Conservation (phyloP, 176 grass and related monocot species). For the Musa itinerans region DNA sequence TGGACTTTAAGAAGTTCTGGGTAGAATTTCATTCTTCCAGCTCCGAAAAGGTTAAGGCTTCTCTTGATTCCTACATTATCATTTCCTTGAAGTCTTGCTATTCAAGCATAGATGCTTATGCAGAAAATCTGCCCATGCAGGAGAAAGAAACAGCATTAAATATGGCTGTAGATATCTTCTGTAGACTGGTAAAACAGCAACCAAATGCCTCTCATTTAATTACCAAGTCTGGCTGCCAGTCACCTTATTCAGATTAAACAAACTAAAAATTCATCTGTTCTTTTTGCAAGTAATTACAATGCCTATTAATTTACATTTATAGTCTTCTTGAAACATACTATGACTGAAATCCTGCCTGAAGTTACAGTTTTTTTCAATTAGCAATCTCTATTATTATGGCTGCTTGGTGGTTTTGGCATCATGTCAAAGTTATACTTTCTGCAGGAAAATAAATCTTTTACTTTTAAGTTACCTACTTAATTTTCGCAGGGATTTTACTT, state of each 20-base stretch:
- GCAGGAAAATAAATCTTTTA: background rate
- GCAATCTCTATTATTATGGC: background rate
- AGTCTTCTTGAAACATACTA: too few species aligned
- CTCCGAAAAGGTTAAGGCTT: conserved; percentile 69
- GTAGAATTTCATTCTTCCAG: conserved; percentile 97
- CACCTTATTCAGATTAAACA: background rate
- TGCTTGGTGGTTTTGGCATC: background rate
- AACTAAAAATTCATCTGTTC: background rate
- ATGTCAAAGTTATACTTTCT: background rate
- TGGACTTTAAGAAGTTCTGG: conserved; percentile 91
- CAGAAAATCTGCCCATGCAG: conserved; percentile 38
- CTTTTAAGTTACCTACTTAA: background rate
- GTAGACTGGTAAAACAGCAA: conserved; percentile 96
- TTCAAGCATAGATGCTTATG: conserved; percentile 14
- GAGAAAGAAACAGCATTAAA: conserved; percentile 98
- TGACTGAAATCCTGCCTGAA: background rate
- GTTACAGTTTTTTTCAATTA: background rate
- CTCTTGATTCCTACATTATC: conserved; percentile 16
- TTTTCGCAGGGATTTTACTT: background rate
- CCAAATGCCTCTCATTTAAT: conserved; percentile 87
- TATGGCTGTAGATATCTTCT: conserved; percentile 89
- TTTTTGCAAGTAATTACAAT: background rate
- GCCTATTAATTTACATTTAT: too few species aligned
- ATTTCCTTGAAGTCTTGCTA: background rate
- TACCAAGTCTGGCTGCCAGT: conserved; percentile 47